phyloP scores from a whole-genome alignment of 2,329 filamentous ascomycete species.

The Stagonosporopsis tanaceti region DNA sequence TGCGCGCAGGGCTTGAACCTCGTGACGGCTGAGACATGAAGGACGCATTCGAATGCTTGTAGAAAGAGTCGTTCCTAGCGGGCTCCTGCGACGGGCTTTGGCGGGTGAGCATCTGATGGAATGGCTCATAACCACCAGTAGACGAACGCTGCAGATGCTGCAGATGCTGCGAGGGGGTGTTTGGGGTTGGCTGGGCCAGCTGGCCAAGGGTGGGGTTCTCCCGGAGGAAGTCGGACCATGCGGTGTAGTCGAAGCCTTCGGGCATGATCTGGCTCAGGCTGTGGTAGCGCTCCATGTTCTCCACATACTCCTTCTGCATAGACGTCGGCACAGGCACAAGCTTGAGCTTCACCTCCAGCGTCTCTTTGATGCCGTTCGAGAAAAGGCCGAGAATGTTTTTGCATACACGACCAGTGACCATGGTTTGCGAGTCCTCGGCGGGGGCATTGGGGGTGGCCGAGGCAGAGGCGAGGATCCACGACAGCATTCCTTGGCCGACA shows the following conservation, averaged over 20 bases:
- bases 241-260: conserved; percentile 71
- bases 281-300: conserved; percentile 68
- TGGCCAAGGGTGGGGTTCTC: conserved; percentile 64
- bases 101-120: conserved; percentile 50
- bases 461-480: conserved; percentile 74
- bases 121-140: conserved; percentile 44
- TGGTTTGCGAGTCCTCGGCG: conserved; percentile 68
- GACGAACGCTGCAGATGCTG: conserved; percentile 31
- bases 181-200: conserved; percentile 38
- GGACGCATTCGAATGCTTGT: conserved; percentile 34
- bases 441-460: conserved; percentile 63
- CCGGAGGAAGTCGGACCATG: conserved; percentile 81
- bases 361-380: conserved; percentile 82
- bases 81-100: conserved; percentile 39
- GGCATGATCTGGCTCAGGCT: conserved; percentile 66
- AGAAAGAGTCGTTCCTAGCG: conserved; percentile 38
- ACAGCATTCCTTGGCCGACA: conserved; percentile 95
- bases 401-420: conserved; percentile 89
- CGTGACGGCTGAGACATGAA: conserved; percentile 49
- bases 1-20: conserved; percentile 55
- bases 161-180: conserved; percentile 24
- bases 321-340: conserved; percentile 78
- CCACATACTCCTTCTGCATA: conserved; percentile 66
- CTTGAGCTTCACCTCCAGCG: conserved; percentile 89
- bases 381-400: conserved; percentile 87